These are phyloP conservation scores for Geotrichum macrosporum DNA, from an alignment of 1,139 yeast species.

Conservation along the genomic window DNA sequence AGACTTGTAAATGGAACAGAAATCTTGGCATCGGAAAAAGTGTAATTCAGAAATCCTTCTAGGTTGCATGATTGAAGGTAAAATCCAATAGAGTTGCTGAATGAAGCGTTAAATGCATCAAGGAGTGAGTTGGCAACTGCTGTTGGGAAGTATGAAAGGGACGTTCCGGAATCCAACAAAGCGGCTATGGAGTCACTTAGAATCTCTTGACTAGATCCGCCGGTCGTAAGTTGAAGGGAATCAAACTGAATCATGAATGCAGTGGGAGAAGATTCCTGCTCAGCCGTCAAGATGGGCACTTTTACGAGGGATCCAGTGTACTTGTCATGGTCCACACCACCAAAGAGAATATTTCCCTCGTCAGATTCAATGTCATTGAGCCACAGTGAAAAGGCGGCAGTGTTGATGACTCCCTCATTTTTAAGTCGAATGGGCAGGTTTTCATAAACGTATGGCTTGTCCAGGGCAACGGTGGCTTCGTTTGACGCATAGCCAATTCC, in stretches of 20 bases:
- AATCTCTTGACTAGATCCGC: constrained; percentile 1
- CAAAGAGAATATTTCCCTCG: constrained; percentile 48
- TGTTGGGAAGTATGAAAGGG: constrained; percentile 17
- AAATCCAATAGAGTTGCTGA: constrained; percentile 5
- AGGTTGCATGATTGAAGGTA: constrained; percentile 6
- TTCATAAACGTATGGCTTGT: constrained; percentile 7
- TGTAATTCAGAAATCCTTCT: constrained; percentile 32
- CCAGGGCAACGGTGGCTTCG: constrained; percentile 42
- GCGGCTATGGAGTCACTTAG: constrained; percentile 9
- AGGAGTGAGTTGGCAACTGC: constrained; percentile 7
- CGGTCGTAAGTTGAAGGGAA: not conserved
- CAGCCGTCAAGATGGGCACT: constrained; percentile 16
- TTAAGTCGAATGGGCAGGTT: constrained; percentile 46
- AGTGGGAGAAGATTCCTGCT: not conserved
- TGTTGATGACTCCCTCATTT: constrained; percentile 43
- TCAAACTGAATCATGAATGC: constrained; percentile 5
- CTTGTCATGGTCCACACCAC: constrained; percentile 52
- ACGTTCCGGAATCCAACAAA: constrained; percentile 17
- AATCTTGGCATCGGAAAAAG: constrained; percentile 43
- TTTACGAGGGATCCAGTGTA: constrained; percentile 42
- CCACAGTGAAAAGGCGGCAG: constrained; percentile 47
- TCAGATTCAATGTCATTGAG: constrained; percentile 40
- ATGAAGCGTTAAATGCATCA: constrained; percentile 6
- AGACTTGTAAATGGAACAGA: constrained; percentile 34
- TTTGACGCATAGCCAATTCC: constrained; percentile 39